Evolutionary conservation across 208 protist species (phyloP).

Genomic region (Leishmania amazonensis): DNA sequence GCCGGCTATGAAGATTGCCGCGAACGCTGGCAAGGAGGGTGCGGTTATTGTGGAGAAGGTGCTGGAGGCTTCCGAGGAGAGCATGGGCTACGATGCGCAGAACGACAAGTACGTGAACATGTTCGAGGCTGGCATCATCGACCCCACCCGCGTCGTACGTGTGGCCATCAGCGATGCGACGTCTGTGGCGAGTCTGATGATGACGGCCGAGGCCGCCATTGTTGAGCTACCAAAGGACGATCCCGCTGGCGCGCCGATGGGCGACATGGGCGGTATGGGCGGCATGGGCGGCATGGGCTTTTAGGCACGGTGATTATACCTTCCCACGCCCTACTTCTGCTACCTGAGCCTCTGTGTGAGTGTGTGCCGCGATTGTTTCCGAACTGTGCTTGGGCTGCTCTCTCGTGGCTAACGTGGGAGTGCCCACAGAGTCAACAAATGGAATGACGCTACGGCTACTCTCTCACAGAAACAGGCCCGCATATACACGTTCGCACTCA

Average conservation of each 20-base stretch:
- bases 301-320: slow-evolving; percentile 19
- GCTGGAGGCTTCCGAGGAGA: slow-evolving; percentile 73
- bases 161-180: slow-evolving; percentile 97
- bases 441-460: background rate
- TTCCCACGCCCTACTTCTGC: background rate
- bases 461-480: background rate
- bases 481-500: background rate
- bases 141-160: slow-evolving; percentile 99
- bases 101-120: slow-evolving; percentile 97
- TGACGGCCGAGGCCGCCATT: slow-evolving; percentile 94
- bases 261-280: slow-evolving; percentile 72
- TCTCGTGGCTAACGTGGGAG: background rate
- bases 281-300: slow-evolving; percentile 66
- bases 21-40: slow-evolving; percentile 98
- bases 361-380: background rate
- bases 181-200: slow-evolving; percentile 98
- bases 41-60: slow-evolving; percentile 98
- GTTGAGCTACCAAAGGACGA: slow-evolving; percentile 58
- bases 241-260: slow-evolving; percentile 25
- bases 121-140: slow-evolving; percentile 99
- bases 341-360: background rate
- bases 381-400: background rate
- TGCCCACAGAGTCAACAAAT: background rate
- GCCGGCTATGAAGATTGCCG: slow-evolving; percentile 94
- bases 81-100: slow-evolving; percentile 95